Conservation (phyloP, 768 basidiomycete species). For the Pulveroboletus sp. region DNA sequence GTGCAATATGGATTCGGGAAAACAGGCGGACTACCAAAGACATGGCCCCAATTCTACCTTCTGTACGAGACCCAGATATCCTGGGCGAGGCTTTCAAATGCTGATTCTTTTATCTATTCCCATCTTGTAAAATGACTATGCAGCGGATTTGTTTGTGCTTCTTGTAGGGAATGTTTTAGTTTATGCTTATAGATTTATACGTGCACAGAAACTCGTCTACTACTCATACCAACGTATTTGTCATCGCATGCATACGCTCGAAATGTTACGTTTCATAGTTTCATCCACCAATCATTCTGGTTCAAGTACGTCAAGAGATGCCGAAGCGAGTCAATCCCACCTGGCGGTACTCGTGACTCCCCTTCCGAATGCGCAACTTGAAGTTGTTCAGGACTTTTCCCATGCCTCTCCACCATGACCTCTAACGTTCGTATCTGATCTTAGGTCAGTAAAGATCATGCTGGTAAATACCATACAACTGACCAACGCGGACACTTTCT, state of each 20-base stretch:
- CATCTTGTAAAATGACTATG: slow-evolving; percentile 3
- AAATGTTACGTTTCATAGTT: not conserved
- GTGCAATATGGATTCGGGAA: slow-evolving; percentile 43
- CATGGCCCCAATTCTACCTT: slow-evolving; percentile 20
- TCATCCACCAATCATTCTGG: slow-evolving; percentile 57
- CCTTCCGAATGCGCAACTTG: slow-evolving; percentile 24
- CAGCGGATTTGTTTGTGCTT: slow-evolving; percentile 9
- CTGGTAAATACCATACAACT: slow-evolving; percentile 22
- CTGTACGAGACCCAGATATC: slow-evolving; percentile 6
- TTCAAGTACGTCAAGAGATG: slow-evolving; percentile 55
- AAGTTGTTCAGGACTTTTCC: slow-evolving; percentile 23
- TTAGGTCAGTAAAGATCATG: not conserved
- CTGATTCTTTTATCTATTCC: slow-evolving; percentile 17
- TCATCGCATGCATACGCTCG: slow-evolving; percentile 9
- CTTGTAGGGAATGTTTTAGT: slow-evolving; percentile 8
- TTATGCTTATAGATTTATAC: slow-evolving; percentile 27
- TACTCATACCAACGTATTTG: slow-evolving; percentile 9
- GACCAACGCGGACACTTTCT: slow-evolving; percentile 59
- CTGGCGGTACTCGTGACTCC: slow-evolving; percentile 38
- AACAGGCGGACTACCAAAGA: slow-evolving; percentile 37
- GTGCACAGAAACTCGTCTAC: slow-evolving; percentile 1
- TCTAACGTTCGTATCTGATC: slow-evolving; percentile 55
- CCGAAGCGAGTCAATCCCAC: slow-evolving; percentile 53
- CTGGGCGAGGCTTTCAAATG: slow-evolving; percentile 35
- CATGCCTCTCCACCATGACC: slow-evolving; percentile 52